A percentile compares a stretch with the other conserved stretches of the same genome.
Conservation (phyloP, 495 filamentous ascomycete genomes). For the Corynascus novoguineensis region DNA sequence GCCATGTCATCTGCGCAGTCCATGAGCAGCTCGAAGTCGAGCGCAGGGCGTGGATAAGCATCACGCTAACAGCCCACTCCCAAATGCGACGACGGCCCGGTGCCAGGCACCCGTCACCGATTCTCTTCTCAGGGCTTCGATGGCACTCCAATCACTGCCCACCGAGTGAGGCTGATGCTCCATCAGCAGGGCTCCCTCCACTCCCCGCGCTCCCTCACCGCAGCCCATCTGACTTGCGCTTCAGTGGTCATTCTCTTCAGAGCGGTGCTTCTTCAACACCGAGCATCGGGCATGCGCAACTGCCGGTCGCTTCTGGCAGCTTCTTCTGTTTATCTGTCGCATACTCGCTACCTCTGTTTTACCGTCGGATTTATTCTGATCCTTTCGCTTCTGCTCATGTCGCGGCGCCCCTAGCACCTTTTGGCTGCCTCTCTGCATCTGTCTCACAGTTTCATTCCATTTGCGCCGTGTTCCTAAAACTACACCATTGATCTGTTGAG, state of each 20-base stretch:
- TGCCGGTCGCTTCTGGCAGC: conserved; percentile 10
- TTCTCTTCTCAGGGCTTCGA: conserved; percentile 31
- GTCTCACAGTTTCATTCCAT: not conserved
- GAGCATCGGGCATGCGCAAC: conserved; percentile 8
- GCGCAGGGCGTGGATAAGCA: conserved; percentile 8
- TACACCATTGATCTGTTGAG: not conserved
- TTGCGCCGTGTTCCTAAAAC: not conserved
- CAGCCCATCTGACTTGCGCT: conserved; percentile 35
- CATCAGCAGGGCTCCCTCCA: conserved; percentile 32
- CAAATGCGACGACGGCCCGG: conserved; percentile 18
- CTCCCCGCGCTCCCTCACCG: conserved; percentile 22
- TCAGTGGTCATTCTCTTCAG: conserved; percentile 26
- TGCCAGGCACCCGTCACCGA: conserved; percentile 30
- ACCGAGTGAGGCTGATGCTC: conserved; percentile 32
- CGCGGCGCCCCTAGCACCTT: not conserved
- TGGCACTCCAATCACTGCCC: conserved; percentile 24
- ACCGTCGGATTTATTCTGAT: not conserved
- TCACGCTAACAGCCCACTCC: conserved; percentile 21
- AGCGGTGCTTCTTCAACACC: conserved; percentile 18
- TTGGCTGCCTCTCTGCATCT: conserved; percentile 1
- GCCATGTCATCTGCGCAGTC: conserved; percentile 15
- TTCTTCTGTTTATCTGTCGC: conserved; percentile 12
- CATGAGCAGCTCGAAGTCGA: conserved; percentile 24
- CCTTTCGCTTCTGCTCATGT: not conserved
- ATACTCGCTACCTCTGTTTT: conserved; percentile 1